Evolutionary conservation across 345 rosid genomes (phyloP).

Genomic region (Durio zibethinus): DNA sequence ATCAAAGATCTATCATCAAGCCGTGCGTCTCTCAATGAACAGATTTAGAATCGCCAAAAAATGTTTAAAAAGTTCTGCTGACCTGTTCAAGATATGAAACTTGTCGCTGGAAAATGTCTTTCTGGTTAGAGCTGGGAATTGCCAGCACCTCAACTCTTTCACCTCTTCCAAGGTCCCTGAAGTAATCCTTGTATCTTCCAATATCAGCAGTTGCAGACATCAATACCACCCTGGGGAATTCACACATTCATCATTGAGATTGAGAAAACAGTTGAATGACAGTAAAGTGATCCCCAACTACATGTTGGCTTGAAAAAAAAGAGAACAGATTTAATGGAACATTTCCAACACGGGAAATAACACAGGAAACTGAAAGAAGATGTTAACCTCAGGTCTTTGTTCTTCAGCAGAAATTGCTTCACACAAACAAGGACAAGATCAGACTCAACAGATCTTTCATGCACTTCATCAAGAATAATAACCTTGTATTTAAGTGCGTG

Average conservation of each 20-base stretch:
- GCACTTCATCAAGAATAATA: constrained; percentile 96
- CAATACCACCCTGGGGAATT: constrained; percentile 68
- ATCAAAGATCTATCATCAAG: background rate
- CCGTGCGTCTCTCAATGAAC: background rate
- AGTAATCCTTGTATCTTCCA: constrained; percentile 74
- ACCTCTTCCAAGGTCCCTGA: constrained; percentile 79
- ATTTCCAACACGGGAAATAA: background rate
- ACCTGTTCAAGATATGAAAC: constrained; percentile 87
- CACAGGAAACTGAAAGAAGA: constrained; percentile 12
- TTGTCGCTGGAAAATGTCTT: constrained; percentile 55
- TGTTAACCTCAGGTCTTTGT: constrained; percentile 62
- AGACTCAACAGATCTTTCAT: constrained; percentile 96
- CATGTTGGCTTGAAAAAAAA: background rate
- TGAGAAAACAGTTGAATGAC: background rate
- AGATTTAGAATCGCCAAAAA: background rate
- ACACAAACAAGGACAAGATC: constrained; percentile 88
- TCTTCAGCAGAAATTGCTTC: constrained; percentile 81
- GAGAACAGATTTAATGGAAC: background rate
- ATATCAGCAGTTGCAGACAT: constrained; percentile 99
- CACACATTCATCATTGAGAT: background rate
- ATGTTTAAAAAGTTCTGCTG: background rate
- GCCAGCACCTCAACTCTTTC: constrained; percentile 93
- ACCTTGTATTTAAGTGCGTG: constrained; percentile 84
- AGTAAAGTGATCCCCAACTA: background rate
- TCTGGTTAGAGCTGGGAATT: constrained; percentile 64